A percentile compares a stretch with the other conserved stretches of the same genome.
These are phyloP conservation scores for Cytospora piceicola DNA, from an alignment of 2,329 filamentous ascomycete genomes.

Conservation along the genomic window DNA sequence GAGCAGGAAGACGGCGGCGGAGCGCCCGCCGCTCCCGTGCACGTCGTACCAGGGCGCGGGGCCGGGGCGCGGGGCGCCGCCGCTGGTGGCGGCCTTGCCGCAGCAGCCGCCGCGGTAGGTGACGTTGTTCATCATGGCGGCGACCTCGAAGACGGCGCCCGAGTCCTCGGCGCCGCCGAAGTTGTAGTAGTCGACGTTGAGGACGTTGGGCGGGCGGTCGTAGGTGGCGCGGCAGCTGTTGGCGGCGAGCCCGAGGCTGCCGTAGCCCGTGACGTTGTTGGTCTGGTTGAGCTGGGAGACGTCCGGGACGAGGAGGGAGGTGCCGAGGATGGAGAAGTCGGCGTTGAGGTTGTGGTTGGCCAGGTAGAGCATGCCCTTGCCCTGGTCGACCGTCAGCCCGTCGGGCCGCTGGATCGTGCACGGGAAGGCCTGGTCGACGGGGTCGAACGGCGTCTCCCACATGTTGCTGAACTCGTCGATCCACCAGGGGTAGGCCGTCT, in stretches of 20 bases:
- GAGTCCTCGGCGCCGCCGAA: conserved; percentile 54
- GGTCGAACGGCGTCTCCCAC: conserved; percentile 91
- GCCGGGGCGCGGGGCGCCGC: conserved; percentile 18
- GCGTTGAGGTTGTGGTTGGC: conserved; percentile 92
- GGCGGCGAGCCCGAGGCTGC: conserved; percentile 68
- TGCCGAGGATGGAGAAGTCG: conserved; percentile 68
- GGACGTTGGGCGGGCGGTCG: conserved; percentile 73
- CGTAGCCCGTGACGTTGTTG: conserved; percentile 67
- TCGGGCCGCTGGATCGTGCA: conserved; percentile 81
- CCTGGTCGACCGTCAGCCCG: conserved; percentile 47
- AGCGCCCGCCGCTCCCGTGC: conserved; percentile 21
- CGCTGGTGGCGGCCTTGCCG: conserved; percentile 43
- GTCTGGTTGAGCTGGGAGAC: conserved; percentile 71
- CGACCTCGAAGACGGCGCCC: conserved; percentile 78
- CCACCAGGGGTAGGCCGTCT: conserved; percentile 78
- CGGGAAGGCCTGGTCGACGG: conserved; percentile 66
- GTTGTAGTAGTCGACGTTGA: conserved; percentile 88
- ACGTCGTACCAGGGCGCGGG: conserved; percentile 28
- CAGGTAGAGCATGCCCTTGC: conserved; percentile 71
- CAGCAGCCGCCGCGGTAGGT: conserved; percentile 65
- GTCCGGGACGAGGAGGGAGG: conserved; percentile 71
- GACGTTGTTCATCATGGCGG: conserved; percentile 72
- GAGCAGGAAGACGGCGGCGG: conserved; percentile 26
- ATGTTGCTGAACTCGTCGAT: conserved; percentile 86
- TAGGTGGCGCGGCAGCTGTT: conserved; percentile 65